These are phyloP conservation scores for Onygenales sp. DNA, from an alignment of 2,329 filamentous ascomycete genomes.

Conservation along the genomic window DNA sequence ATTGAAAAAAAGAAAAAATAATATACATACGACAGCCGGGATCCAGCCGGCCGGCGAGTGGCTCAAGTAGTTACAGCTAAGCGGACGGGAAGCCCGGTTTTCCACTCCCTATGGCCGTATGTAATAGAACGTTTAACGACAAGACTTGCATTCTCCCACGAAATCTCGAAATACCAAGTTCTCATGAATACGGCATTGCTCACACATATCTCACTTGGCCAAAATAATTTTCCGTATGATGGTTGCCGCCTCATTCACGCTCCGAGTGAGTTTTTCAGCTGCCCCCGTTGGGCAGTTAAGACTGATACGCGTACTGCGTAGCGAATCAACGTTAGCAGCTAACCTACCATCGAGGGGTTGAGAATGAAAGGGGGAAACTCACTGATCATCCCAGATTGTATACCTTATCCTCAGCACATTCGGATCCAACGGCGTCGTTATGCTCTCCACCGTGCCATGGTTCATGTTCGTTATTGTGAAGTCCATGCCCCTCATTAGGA, in stretches of 20 bases:
- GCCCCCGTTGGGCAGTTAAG: neutral
- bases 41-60: no score
- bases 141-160: neutral
- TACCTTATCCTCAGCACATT: constrained; percentile 1
- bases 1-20: no score
- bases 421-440: neutral
- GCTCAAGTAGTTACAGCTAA: no score
- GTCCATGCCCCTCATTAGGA: neutral
- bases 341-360: neutral
- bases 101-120: no score
- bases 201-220: neutral
- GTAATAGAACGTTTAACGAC: no score
- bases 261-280: neutral
- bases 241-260: neutral
- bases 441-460: neutral
- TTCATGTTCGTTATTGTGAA: neutral
- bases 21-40: no score
- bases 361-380: neutral
- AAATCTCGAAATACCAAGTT: neutral
- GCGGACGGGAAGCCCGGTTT: no score
- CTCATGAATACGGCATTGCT: neutral
- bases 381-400: neutral
- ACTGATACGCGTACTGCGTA: neutral
- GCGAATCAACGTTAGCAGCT: neutral
- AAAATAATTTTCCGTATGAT: neutral